Evolutionary conservation across 805 yeast species (phyloP).

Genomic region (Wickerhamiella qilinensis): DNA sequence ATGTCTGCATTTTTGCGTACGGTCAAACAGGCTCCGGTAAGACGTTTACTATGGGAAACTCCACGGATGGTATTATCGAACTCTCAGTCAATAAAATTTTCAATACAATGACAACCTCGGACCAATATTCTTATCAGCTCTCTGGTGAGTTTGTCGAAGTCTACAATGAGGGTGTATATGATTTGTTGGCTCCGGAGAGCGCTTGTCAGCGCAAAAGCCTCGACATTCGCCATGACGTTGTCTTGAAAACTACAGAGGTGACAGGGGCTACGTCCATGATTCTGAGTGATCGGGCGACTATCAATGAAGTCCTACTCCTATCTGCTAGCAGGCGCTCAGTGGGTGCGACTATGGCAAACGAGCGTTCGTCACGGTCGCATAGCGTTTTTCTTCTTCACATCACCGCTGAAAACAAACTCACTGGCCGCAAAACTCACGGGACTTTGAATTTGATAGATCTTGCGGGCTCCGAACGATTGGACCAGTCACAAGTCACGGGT

Average conservation of each 20-base stretch:
- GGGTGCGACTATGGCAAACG: conserved; percentile 69
- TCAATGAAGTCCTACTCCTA: conserved; percentile 31
- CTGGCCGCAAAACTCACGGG: conserved; percentile 35
- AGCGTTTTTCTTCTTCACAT: conserved; percentile 56
- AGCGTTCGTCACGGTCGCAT: conserved; percentile 83
- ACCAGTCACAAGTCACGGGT: conserved; percentile 62
- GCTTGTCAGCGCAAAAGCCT: conserved; percentile 25
- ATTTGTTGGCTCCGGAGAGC: conserved; percentile 30
- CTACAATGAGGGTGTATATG: conserved; percentile 69
- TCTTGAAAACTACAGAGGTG: conserved; percentile 36
- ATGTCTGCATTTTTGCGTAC: conserved; percentile 88
- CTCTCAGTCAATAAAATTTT: conserved; percentile 59
- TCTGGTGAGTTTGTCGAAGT: conserved; percentile 73
- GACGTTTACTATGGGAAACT: conserved; percentile 80
- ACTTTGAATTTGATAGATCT: conserved; percentile 69
- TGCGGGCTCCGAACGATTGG: conserved; percentile 85
- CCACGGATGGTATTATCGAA: conserved; percentile 66
- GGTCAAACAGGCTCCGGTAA: conserved; percentile 97
- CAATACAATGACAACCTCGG: conserved; percentile 26
- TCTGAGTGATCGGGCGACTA: conserved; percentile 33
- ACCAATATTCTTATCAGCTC: conserved; percentile 34
- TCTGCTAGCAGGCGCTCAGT: conserved; percentile 56
- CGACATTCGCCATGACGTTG: conserved; percentile 59
- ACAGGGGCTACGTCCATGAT: conserved; percentile 39
- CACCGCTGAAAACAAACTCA: conserved; percentile 31